Percentiles rank a stretch among this genome's conserved stretches.
Conservation (phyloP, 805 yeast species). For the Dipodascopsis uninucleata region DNA sequence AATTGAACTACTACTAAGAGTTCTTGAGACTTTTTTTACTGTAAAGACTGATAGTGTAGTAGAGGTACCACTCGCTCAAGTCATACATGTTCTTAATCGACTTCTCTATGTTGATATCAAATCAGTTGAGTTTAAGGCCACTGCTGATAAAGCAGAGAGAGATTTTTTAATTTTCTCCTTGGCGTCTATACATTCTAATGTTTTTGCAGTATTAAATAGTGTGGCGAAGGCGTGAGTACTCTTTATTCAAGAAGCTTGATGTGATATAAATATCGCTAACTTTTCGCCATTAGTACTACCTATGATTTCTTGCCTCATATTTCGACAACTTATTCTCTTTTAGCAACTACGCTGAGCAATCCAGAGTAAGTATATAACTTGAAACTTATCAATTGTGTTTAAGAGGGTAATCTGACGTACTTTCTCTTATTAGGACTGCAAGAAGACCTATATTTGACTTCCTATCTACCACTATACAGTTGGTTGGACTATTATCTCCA, state of each 20-base stretch:
- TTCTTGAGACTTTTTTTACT: constrained; percentile 14
- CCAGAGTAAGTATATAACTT: too few relatives aligned
- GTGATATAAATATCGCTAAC: constrained; percentile 1
- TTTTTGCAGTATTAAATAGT: constrained; percentile 12
- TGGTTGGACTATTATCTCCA: not conserved
- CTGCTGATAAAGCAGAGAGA: constrained; percentile 13
- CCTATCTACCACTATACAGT: not conserved
- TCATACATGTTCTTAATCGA: constrained; percentile 9
- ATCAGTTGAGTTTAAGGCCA: constrained; percentile 5
- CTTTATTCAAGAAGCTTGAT: constrained; percentile 5
- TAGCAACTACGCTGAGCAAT: constrained; percentile 4
- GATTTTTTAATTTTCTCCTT: constrained; percentile 11
- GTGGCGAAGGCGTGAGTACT: constrained; percentile 1
- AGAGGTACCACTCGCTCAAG: constrained; percentile 13
- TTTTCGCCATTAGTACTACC: constrained; percentile 10
- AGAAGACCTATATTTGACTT: not conserved
- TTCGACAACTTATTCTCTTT: constrained; percentile 5
- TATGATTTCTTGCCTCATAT: constrained; percentile 14
- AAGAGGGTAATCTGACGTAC: too few relatives aligned
- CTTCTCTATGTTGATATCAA: constrained; percentile 6
- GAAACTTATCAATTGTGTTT: too few relatives aligned
- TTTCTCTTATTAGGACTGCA: too few relatives aligned
- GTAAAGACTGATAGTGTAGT: constrained; percentile 5
- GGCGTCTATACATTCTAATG: constrained; percentile 19
- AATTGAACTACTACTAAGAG: constrained; percentile 16